These are phyloP conservation scores for Pseudocercospora pini-densiflorae DNA, from an alignment of 2,329 filamentous ascomycete genomes.

Conservation along the genomic window DNA sequence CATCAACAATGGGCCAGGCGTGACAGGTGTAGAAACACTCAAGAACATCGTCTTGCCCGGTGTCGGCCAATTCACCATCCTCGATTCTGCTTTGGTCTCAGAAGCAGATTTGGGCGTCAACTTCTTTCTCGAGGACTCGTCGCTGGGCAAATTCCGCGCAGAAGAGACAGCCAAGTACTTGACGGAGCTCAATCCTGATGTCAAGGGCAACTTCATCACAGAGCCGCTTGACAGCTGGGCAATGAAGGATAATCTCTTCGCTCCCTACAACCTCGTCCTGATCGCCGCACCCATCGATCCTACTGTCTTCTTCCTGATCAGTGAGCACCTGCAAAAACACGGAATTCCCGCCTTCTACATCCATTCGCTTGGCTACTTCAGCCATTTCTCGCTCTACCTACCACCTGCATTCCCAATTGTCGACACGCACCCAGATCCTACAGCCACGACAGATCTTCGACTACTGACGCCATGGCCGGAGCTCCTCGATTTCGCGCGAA, in stretches of 20 bases:
- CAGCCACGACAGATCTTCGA: slow-evolving; percentile 81
- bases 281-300: slow-evolving; percentile 63
- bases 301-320: slow-evolving; percentile 56
- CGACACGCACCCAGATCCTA: slow-evolving; percentile 91
- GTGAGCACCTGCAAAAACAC: slow-evolving; percentile 56
- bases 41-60: slow-evolving; percentile 98
- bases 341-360: slow-evolving; percentile 78
- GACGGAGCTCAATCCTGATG: slow-evolving; percentile 90
- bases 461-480: slow-evolving; percentile 86
- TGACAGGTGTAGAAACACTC: slow-evolving; percentile 85
- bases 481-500: slow-evolving; percentile 67
- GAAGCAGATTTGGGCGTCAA: slow-evolving; percentile 91
- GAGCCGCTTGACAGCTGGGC: slow-evolving; percentile 56
- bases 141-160: slow-evolving; percentile 76
- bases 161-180: slow-evolving; percentile 77
- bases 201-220: slow-evolving; percentile 71
- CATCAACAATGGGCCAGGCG: slow-evolving; percentile 83
- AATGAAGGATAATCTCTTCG: slow-evolving; percentile 44
- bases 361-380: slow-evolving; percentile 91
- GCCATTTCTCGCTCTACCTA: slow-evolving; percentile 79
- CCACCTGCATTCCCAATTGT: slow-evolving; percentile 87
- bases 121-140: slow-evolving; percentile 87
- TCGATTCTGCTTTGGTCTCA: slow-evolving; percentile 76
- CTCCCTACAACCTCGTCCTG: slow-evolving; percentile 64
- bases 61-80: slow-evolving; percentile 89